Conservation (phyloP, 257 asterid genomes). For the Paulownia fortunei region DNA sequence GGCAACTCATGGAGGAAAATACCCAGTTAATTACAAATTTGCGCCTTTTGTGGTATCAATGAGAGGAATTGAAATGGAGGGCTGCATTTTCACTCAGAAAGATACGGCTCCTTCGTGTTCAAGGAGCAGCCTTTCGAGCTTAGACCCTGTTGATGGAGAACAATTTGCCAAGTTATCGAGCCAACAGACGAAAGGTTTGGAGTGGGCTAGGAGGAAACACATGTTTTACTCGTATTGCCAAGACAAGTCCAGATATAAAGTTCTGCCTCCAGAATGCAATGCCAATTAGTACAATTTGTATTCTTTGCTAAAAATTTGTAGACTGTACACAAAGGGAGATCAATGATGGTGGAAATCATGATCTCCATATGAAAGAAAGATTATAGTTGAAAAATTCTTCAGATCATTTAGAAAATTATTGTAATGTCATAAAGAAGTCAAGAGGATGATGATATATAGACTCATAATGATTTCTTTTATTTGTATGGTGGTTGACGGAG, state of each 20-base stretch:
- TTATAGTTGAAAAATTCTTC: neutral
- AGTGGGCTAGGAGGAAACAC: constrained; percentile 80
- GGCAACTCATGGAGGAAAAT: constrained; percentile 95
- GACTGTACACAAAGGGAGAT: neutral
- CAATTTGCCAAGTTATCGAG: constrained; percentile 62
- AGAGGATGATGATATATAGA: neutral
- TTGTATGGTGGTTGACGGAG: neutral
- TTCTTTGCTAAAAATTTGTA: constrained; percentile 5
- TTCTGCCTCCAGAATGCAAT: constrained; percentile 76
- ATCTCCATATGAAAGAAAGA: neutral
- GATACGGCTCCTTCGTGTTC: constrained; percentile 42
- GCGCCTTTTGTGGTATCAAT: constrained; percentile 66
- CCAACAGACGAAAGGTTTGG: constrained; percentile 57
- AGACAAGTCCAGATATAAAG: constrained; percentile 71
- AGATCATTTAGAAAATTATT: no score
- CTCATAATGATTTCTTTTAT: neutral
- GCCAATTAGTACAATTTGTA: constrained; percentile 30
- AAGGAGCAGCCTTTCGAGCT: constrained; percentile 55
- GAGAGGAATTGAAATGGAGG: constrained; percentile 64
- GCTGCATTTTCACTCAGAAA: constrained; percentile 49
- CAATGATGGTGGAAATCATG: neutral
- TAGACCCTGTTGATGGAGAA: constrained; percentile 81
- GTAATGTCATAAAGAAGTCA: no score
- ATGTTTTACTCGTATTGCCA: constrained; percentile 85
- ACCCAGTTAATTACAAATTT: constrained; percentile 65